Evolutionary conservation across 371 early-diverging fungal genomes (phyloP).

Genomic region (Mucor indicus): DNA sequence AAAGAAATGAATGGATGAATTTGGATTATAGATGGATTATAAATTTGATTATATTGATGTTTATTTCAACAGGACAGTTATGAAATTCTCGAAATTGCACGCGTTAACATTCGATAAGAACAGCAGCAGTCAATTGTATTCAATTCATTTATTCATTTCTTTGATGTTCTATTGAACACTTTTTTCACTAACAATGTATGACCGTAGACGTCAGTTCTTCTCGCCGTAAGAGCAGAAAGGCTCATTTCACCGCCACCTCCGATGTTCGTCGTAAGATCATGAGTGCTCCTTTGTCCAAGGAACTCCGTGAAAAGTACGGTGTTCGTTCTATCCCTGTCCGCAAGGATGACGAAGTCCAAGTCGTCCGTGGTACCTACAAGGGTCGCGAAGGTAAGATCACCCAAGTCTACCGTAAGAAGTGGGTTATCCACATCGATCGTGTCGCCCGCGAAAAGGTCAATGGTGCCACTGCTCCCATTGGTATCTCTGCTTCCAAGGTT

Average conservation of each 20-base stretch:
- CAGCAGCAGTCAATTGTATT: not conserved
- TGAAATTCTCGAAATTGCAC: too few relatives aligned
- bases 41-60: not conserved
- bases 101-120: too few relatives aligned
- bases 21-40: conserved; percentile 9
- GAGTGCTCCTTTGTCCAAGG: conserved; percentile 96
- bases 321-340: conserved; percentile 95
- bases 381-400: conserved; percentile 96
- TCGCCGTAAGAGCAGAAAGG: conserved; percentile 95
- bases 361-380: conserved; percentile 95
- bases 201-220: conserved; percentile 91
- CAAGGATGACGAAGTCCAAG: conserved; percentile 95
- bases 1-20: conserved; percentile 16
- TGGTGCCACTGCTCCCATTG: conserved; percentile 89
- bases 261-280: conserved; percentile 93
- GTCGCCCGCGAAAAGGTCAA: conserved; percentile 96
- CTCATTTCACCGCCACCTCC: conserved; percentile 98
- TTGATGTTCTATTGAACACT: too few relatives aligned
- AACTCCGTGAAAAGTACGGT: conserved; percentile 94
- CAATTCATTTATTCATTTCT: not conserved
- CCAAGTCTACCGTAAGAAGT: conserved; percentile 97
- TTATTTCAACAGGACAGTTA: too few relatives aligned
- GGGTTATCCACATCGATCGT: conserved; percentile 97
- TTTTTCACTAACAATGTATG: too few relatives aligned
- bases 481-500: conserved; percentile 98